A percentile compares a stretch with the other conserved stretches of the same genome.
phyloP scores from a whole-genome alignment of 129 eudicot species.

The Helichrysum umbraculigerum region DNA sequence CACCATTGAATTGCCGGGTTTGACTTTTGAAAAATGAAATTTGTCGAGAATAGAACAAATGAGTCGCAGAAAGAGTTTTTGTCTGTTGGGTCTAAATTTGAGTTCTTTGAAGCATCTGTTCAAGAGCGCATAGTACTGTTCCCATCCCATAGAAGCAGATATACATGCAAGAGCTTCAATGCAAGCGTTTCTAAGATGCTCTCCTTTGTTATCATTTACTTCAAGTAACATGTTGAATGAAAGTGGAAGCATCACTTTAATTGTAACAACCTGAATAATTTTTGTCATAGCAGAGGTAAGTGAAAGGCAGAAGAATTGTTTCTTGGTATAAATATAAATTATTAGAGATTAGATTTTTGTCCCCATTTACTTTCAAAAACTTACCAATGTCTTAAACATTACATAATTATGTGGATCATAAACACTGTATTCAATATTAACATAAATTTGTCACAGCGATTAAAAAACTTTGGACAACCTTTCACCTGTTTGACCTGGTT shows the following conservation, averaged over 20 bases:
- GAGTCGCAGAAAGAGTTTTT: too few relatives aligned
- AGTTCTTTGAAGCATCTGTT: too few relatives aligned
- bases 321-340: background rate
- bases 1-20: constrained; percentile 37
- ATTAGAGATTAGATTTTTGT: constrained; percentile 39
- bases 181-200: constrained; percentile 68
- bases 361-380: background rate
- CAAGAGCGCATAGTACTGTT: too few relatives aligned
- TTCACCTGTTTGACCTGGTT: too few relatives aligned
- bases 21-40: too few relatives aligned
- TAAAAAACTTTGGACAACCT: constrained; percentile 3
- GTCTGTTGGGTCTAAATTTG: too few relatives aligned
- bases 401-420: too few relatives aligned
- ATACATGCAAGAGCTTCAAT: constrained; percentile 68
- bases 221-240: constrained; percentile 67
- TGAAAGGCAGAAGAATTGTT: background rate
- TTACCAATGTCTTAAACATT: too few relatives aligned
- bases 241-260: constrained; percentile 69
- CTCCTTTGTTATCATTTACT: constrained; percentile 69
- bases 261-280: constrained; percentile 51
- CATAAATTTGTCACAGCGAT: too few relatives aligned
- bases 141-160: too few relatives aligned
- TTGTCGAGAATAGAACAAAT: too few relatives aligned
- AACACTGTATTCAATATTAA: too few relatives aligned
- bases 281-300: background rate